Conservation (phyloP, 2,329 filamentous ascomycete species). For the Cercospora zeina region DNA sequence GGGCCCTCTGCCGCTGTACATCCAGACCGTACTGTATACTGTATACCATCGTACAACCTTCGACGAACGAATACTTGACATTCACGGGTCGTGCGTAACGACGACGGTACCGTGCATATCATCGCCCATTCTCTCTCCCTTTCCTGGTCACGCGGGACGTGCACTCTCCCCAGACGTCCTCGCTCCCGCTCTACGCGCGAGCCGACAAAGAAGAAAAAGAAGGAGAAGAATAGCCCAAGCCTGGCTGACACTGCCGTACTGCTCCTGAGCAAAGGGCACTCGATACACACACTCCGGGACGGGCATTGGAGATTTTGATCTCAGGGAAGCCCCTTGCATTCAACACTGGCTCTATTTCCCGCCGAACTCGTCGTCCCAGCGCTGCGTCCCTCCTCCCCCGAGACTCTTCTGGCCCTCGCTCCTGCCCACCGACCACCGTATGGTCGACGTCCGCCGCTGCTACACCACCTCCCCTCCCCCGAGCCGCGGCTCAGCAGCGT, state of each 20-base stretch:
- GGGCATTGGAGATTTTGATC: constrained; percentile 12
- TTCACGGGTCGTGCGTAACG: too few species aligned
- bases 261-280: neutral
- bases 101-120: neutral
- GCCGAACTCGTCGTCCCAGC: constrained; percentile 17
- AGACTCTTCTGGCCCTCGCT: neutral
- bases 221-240: neutral
- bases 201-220: neutral
- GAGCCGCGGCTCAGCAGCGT: constrained; percentile 13
- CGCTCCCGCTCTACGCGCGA: neutral
- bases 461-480: constrained; percentile 8
- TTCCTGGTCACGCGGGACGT: neutral
- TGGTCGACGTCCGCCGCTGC: constrained; percentile 7
- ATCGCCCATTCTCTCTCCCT: neutral
- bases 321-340: constrained; percentile 16
- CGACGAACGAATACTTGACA: neutral
- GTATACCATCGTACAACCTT: too few species aligned
- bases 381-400: neutral
- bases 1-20: neutral
- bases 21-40: neutral
- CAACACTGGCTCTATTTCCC: constrained; percentile 21
- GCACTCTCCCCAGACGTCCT: neutral
- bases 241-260: neutral
- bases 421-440: neutral
- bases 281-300: neutral